Percentiles rank a stretch among this genome's conserved stretches.
Evolutionary conservation across 192 early-diverging fungal species (phyloP).

Genomic region (Chytriomyces sp.): DNA sequence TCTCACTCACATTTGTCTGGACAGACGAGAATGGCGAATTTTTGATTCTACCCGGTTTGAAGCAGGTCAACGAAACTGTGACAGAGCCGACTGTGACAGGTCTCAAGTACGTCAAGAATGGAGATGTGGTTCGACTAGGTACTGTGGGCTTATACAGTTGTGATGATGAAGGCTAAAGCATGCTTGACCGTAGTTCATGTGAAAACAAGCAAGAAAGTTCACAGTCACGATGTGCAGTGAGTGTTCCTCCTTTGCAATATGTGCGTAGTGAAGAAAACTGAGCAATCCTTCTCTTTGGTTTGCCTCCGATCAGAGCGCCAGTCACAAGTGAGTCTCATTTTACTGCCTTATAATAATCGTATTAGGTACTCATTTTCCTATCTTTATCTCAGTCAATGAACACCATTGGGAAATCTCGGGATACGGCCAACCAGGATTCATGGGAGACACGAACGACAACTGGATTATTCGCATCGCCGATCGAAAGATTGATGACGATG

Average conservation of each 20-base stretch:
- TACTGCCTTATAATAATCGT: too few species aligned
- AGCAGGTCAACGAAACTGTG: slow-evolving; percentile 37
- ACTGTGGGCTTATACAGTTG: neutral
- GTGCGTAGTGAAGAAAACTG: too few species aligned
- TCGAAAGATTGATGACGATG: slow-evolving; percentile 61
- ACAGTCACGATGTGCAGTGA: slow-evolving; percentile 54
- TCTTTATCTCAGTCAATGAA: slow-evolving; percentile 43
- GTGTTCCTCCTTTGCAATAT: too few species aligned
- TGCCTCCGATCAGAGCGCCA: neutral
- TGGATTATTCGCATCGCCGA: slow-evolving; percentile 84
- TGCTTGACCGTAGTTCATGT: slow-evolving; percentile 41
- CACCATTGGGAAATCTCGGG: slow-evolving; percentile 57
- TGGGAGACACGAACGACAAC: slow-evolving; percentile 91
- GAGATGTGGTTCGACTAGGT: slow-evolving; percentile 79
- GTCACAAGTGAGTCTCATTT: neutral
- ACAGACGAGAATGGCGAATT: slow-evolving; percentile 81
- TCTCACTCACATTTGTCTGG: neutral
- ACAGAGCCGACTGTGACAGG: slow-evolving; percentile 32
- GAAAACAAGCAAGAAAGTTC: slow-evolving; percentile 47
- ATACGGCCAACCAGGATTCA: slow-evolving; percentile 62
- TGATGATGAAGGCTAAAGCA: neutral
- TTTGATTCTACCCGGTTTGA: slow-evolving; percentile 58
- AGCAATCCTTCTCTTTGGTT: neutral
- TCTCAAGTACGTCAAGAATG: slow-evolving; percentile 56
- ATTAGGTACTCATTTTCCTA: neutral